Base-by-base conservation (phyloP, 164 flowering plant species). In the Umbilicus rupestris region DNA sequence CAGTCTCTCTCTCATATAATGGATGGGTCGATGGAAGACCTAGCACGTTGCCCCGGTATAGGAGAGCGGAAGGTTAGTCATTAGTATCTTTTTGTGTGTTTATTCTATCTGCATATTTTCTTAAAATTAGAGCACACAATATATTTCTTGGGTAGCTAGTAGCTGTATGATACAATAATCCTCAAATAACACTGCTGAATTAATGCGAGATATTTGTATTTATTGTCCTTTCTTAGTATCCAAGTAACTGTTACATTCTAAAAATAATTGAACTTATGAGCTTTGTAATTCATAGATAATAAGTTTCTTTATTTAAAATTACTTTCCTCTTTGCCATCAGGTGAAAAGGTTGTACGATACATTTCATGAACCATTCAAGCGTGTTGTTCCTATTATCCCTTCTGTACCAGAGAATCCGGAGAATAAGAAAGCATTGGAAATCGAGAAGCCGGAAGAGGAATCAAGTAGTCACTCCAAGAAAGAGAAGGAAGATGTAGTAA, bases 41-140 rank as follows among this genome's bases (percentile, higher is more conserved):
- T 94, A 57, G 95, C 97, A 70, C 93, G 86, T 39, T 91, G 97
- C 74, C 97, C 97, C 66, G 96, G 99, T 69, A 94, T 91, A 62
- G 97, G 97, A 58, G 97, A 91, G 70, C 90, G 88, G 70, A 94
- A 94, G 96, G 99, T 94, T 83, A n/a, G n/a, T n/a, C n/a, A n/a
- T n/a, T n/a, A 33, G 30, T 30, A n/a, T 29, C 16, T n/a, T 20
- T 17, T 33, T 22, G n/a, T 62, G 22, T 14, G 26, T 62, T n/a
- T 62, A 14, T 62, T 35, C 41, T 22, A 35, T 31, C 11, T 20
- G 35, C 7, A 5, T 2, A 3, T 31, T 16, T 16, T 3, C 16
- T 19, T 35, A 16, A 19, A 17, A 22, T 5, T 4, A 3, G 42
- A 7, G 26, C 24, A 35, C n/a, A 16, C 39, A 30, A 31, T 2